Base-by-base conservation (phyloP, 2,329 filamentous ascomycete genomes). In the Lecanicillium sp. region DNA sequence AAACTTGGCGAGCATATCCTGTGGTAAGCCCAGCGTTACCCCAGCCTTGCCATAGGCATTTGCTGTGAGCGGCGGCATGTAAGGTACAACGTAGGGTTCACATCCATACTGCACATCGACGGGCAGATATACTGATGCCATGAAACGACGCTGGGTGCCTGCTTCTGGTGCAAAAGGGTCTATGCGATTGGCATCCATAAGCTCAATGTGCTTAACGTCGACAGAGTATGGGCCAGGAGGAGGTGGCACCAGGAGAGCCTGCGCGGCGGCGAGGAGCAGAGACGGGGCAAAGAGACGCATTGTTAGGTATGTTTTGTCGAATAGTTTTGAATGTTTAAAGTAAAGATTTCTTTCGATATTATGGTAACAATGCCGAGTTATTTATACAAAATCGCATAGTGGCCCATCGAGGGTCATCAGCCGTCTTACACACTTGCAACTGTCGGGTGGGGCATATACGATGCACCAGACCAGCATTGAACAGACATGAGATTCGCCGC, bases 261-360 rank as follows among this genome's bases (percentile, higher is more conserved):
- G 22, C 34, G 11, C 10, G 33, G 18, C 44, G 42, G 13, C 18
- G 18, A 5, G 18, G 18, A n/a, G n/a, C n/a, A n/a, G n/a, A n/a
- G n/a, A n/a, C n/a, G n/a, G n/a, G n/a, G n/a, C n/a, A n/a, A n/a
- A n/a, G n/a, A n/a, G n/a, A n/a, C n/a, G n/a, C n/a, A n/a, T n/a
- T n/a, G n/a, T n/a, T n/a, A n/a, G n/a, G n/a, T n/a, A n/a, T n/a
- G n/a, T n/a, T n/a, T n/a, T n/a, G n/a, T n/a, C n/a, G n/a, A n/a
- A n/a, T n/a, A n/a, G n/a, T n/a, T n/a, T n/a, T n/a, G n/a, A n/a
- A n/a, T n/a, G n/a, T n/a, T n/a, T n/a, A n/a, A n/a, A n/a, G n/a
- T n/a, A n/a, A n/a, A n/a, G n/a, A n/a, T n/a, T n/a, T n/a, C n/a
- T n/a, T n/a, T n/a, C n/a, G n/a, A n/a, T n/a, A n/a, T n/a, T n/a